A percentile compares a stretch with the other conserved stretches of the same genome.
These are phyloP conservation scores for Aspergillus felis DNA, from an alignment of 2,329 filamentous ascomycete genomes.

Conservation along the genomic window DNA sequence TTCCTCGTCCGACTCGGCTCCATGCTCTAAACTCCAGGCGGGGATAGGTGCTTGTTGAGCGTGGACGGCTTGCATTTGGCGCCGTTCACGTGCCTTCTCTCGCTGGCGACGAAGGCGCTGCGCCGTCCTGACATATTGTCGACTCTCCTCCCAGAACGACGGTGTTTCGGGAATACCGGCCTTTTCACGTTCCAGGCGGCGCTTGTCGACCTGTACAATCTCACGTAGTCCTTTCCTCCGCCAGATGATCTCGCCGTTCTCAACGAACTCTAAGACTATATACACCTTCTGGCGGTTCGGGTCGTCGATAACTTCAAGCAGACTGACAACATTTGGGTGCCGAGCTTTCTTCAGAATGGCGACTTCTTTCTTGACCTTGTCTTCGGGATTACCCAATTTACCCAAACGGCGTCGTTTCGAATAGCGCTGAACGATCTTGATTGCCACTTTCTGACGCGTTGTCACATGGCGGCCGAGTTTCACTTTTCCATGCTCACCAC, in stretches of 20 bases:
- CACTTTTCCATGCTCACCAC: slow-evolving; percentile 95
- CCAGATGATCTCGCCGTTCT: slow-evolving; percentile 92
- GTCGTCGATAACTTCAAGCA: slow-evolving; percentile 96
- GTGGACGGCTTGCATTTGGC: slow-evolving; percentile 55
- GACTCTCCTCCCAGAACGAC: slow-evolving; percentile 42
- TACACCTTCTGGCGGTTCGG: slow-evolving; percentile 96
- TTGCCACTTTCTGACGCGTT: slow-evolving; percentile 77
- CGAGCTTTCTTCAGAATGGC: slow-evolving; percentile 98
- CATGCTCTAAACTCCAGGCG: slow-evolving; percentile 82
- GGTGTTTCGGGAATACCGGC: slow-evolving; percentile 72
- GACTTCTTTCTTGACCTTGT: slow-evolving; percentile 87
- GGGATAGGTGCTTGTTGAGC: slow-evolving; percentile 53
- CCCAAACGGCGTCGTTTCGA: slow-evolving; percentile 92
- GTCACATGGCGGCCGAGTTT: slow-evolving; percentile 82
- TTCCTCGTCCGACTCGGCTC: slow-evolving; percentile 55
- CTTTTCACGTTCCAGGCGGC: slow-evolving; percentile 68
- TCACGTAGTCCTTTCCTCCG: slow-evolving; percentile 80
- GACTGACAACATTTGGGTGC: slow-evolving; percentile 92
- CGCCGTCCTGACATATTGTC: slow-evolving; percentile 38
- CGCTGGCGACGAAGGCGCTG: slow-evolving; percentile 41
- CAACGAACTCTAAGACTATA: slow-evolving; percentile 92
- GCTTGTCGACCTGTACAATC: slow-evolving; percentile 77
- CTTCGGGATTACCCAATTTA: slow-evolving; percentile 62
- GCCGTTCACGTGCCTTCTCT: slow-evolving; percentile 58
- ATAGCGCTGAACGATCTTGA: slow-evolving; percentile 97